Percentiles rank a stretch among this genome's conserved stretches.
phyloP scores from a whole-genome alignment of 75 land plant species.

The Cryptomeria japonica region DNA sequence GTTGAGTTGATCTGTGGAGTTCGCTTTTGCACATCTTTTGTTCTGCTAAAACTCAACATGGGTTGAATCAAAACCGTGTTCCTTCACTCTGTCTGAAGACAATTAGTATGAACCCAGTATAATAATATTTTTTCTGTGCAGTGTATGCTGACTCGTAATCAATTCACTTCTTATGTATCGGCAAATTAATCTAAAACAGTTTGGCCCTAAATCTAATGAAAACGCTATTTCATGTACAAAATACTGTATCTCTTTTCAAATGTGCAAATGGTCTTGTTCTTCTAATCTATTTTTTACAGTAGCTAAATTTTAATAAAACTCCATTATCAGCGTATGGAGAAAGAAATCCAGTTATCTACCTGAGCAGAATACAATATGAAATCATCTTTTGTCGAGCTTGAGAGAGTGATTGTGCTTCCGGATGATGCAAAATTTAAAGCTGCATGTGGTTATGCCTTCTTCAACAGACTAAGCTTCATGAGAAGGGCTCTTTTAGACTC shows the following conservation, averaged over 20 bases:
- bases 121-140: background rate
- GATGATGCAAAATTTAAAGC: slow-evolving; percentile 94
- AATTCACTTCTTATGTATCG: background rate
- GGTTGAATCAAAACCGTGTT: too few relatives aligned
- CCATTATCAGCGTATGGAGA: background rate
- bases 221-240: background rate
- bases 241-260: background rate
- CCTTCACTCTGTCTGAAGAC: background rate
- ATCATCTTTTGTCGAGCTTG: slow-evolving; percentile 87
- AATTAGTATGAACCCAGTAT: background rate
- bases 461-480: slow-evolving; percentile 14
- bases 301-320: background rate
- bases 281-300: background rate
- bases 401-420: slow-evolving; percentile 85
- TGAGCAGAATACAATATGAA: slow-evolving; percentile 87
- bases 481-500: background rate
- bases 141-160: background rate
- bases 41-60: too few relatives aligned
- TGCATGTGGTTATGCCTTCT: slow-evolving; percentile 97
- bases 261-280: background rate
- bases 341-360: slow-evolving; percentile 35
- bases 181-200: background rate
- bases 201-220: background rate
- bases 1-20: too few relatives aligned
- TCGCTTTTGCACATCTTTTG: too few relatives aligned